Conservation (phyloP, 495 filamentous ascomycete species). For the Penicillium mononematosum region DNA sequence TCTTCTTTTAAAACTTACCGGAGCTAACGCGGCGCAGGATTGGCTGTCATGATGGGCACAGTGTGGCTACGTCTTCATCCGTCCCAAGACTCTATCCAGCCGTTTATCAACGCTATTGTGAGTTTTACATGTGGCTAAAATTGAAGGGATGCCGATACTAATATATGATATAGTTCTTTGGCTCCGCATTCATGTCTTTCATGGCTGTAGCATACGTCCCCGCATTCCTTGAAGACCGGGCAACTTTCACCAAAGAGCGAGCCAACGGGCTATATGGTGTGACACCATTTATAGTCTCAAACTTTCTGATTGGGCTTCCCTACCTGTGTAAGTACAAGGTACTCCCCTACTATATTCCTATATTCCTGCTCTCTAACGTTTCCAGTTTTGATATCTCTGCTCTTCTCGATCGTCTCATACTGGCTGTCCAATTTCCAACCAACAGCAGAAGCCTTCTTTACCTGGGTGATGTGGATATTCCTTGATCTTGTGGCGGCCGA, state of each 20-base stretch:
- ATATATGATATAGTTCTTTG: slow-evolving; percentile 57
- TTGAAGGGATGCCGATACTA: not conserved
- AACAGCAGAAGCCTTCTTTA: slow-evolving; percentile 64
- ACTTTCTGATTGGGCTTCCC: slow-evolving; percentile 78
- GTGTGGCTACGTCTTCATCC: slow-evolving; percentile 72
- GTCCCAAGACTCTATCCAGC: slow-evolving; percentile 66
- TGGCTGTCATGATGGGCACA: slow-evolving; percentile 86
- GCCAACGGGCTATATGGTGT: slow-evolving; percentile 77
- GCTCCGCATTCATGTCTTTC: slow-evolving; percentile 84
- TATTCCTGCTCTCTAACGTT: not conserved
- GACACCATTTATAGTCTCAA: slow-evolving; percentile 67
- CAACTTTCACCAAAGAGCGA: slow-evolving; percentile 73
- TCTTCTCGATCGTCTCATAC: slow-evolving; percentile 74
- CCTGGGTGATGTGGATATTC: slow-evolving; percentile 84
- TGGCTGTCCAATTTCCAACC: slow-evolving; percentile 77
- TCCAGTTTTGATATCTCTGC: slow-evolving; percentile 62
- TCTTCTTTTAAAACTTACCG: not conserved
- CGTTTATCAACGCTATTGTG: slow-evolving; percentile 75
- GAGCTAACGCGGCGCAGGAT: slow-evolving; percentile 33
- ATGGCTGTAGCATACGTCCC: slow-evolving; percentile 87
- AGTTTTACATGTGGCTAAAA: slow-evolving; percentile 3
- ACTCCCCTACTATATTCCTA: not conserved
- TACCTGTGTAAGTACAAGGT: slow-evolving; percentile 54
- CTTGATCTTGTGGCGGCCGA: slow-evolving; percentile 79
- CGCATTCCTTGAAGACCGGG: slow-evolving; percentile 75